These are phyloP conservation scores for Annulohypoxylon nitens DNA, from an alignment of 495 filamentous ascomycete species.

Conservation along the genomic window DNA sequence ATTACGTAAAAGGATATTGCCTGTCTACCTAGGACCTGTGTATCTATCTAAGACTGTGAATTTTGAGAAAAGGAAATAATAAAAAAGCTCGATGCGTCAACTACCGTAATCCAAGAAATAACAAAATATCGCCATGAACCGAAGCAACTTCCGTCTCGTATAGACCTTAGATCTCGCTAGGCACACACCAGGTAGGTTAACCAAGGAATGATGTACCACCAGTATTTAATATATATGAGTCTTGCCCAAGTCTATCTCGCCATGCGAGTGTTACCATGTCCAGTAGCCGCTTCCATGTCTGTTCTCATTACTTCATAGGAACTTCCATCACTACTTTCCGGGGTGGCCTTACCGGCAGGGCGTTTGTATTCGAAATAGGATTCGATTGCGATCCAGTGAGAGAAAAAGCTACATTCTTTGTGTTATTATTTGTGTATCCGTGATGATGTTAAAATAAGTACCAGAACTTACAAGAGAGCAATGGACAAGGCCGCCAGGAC, in stretches of 20 bases:
- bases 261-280: not conserved
- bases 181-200: not conserved
- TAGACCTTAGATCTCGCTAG: not conserved
- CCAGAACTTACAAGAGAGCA: conserved; percentile 13
- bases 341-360: not conserved
- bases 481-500: conserved; percentile 9
- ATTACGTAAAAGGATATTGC: not conserved
- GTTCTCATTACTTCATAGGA: not conserved
- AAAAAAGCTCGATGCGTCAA: not conserved
- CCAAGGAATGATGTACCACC: not conserved
- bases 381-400: conserved; percentile 4
- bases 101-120: not conserved
- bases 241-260: not conserved
- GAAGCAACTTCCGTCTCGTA: not conserved
- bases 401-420: not conserved
- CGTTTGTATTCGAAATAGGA: conserved; percentile 20
- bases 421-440: not conserved
- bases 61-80: not conserved
- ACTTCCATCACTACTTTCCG: not conserved
- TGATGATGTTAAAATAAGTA: not conserved
- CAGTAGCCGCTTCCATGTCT: not conserved
- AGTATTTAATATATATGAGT: not conserved
- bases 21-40: not conserved
- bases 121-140: not conserved
- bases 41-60: not conserved